These are phyloP conservation scores for sorghum (Sorghum bicolor) DNA, from an alignment of 176 grass and related monocot species.

Conservation along the genomic window Sorghum_bicolor_NCBIv3 NC_012872.2:70637501-70638000, in stretches of 20 bases:
- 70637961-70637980: conserved; percentile 7
- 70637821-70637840: too few species aligned
- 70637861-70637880: too few species aligned
- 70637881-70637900: background rate
- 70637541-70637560: background rate
- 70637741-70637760: too few species aligned
- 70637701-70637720: too few species aligned
- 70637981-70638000: background rate
- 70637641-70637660: background rate
- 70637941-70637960: background rate
- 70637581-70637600: background rate
- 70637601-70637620: background rate
- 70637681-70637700: too few species aligned
- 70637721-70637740: too few species aligned
- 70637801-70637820: too few species aligned
- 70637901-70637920: background rate
- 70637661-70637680: too few species aligned
- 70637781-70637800: too few species aligned
- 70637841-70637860: too few species aligned
- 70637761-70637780: too few species aligned
- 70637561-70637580: background rate
- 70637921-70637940: conserved; percentile 1
- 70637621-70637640: background rate
- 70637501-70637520: background rate
- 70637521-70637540: background rate